A percentile compares a stretch with the other conserved stretches of the same genome.
Evolutionary conservation across 257 asterid species (phyloP).

Genomic region (Galeopsis tetrahit): DNA sequence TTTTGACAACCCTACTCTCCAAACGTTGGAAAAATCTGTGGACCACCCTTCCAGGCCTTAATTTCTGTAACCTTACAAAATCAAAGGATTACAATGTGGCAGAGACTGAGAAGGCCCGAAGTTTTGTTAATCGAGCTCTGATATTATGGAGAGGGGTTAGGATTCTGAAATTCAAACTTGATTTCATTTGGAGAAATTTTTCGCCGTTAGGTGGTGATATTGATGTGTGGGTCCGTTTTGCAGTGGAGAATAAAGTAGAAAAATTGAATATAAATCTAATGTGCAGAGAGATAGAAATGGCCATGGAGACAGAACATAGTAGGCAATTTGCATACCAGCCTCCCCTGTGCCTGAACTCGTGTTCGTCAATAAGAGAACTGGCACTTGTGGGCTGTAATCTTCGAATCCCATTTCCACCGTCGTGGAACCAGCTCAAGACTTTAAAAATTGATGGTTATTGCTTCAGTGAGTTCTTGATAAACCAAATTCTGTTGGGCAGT

Average conservation of each 20-base stretch:
- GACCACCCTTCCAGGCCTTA: background rate
- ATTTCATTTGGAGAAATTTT: background rate
- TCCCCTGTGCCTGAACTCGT: background rate
- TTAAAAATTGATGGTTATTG: background rate
- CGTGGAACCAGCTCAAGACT: background rate
- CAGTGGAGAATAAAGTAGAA: background rate
- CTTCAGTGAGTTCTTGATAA: background rate
- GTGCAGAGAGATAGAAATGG: too few relatives aligned
- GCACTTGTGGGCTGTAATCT: background rate
- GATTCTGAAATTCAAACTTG: background rate
- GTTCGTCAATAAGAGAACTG: background rate
- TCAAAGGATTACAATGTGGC: too few relatives aligned
- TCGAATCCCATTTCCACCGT: background rate
- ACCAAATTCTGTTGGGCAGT: too few relatives aligned
- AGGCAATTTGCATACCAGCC: background rate
- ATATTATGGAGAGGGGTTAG: background rate
- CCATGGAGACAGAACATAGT: background rate
- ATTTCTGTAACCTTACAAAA: background rate
- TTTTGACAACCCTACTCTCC: too few relatives aligned
- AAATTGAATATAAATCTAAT: background rate
- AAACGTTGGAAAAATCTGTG: too few relatives aligned
- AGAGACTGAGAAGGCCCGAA: background rate
- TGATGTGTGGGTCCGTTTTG: conserved; percentile 8
- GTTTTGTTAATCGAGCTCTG: background rate
- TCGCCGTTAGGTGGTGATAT: background rate